Evolutionary conservation across 1,284 basidiomycete genomes (phyloP), one percentile per base, ranked within the genome.

Genomic region (Tilletia horrida): DNA sequence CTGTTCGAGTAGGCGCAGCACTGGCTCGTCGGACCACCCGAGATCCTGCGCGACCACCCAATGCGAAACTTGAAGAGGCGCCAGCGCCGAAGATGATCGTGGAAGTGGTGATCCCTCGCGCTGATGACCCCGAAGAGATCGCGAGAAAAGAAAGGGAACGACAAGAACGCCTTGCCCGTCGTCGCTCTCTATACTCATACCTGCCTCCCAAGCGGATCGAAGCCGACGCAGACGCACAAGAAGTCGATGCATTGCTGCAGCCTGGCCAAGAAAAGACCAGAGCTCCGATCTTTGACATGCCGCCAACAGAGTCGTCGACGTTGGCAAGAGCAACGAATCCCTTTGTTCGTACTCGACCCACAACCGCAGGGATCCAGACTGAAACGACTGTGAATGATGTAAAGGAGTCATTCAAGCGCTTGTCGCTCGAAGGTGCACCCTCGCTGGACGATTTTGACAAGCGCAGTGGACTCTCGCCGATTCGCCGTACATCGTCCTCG

Each of bases 171-270:
- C 45, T 59, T 21, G 74, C 73, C 2, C 67, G 73, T 13, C 66
- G 74, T n/a, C 64, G 71, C 3, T 76, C 74, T 8, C 64, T 76
- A 9, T 76, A 70, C 64, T 69, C 69, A 13, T 76, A 71, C 62
- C 63, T 65, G 1, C 71, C 74, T 4, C 63, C 69, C 11, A 72
- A 69, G 48, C 62, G 71, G 2, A 71, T 70, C n/a, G 72, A 72
- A 18, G 27, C 47, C 9, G 63, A 48, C 29, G 61, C 62, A 14
- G 70, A 72, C 1, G 47, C 40, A 9, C 55, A 59, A 21, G 55
- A 59, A 21, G 55, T 59, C n/a, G 55, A 59, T 18, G 29, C 29
- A 9, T 29, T 59, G 14, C 55, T 59, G 18, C 18, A 40, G n/a
- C 13, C 55, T 3, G 29, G 31, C 27, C 13, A 25, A 3, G 27